These are phyloP conservation scores for Cladosporium austrohemisphaericum DNA, from an alignment of 2,329 filamentous ascomycete species.

Conservation along the genomic window DNA sequence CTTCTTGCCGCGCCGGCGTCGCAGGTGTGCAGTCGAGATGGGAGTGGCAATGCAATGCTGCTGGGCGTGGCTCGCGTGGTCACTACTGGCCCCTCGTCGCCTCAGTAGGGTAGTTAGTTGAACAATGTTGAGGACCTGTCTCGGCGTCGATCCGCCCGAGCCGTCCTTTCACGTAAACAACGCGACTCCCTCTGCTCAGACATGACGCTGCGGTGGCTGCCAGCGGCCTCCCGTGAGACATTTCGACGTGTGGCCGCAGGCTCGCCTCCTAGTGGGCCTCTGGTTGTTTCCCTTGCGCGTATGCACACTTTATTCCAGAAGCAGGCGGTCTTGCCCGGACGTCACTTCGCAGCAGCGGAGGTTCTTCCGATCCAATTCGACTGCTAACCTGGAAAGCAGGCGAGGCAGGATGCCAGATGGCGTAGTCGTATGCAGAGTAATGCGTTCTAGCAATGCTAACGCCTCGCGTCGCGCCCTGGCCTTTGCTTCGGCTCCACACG, in stretches of 20 bases:
- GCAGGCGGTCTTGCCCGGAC: conserved; percentile 7
- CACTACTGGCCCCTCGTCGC: too few species aligned
- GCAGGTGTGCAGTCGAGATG: too few species aligned
- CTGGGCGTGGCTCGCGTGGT: too few species aligned
- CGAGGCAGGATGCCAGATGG: conserved; percentile 4
- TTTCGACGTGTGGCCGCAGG: neutral
- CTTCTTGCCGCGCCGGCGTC: too few species aligned
- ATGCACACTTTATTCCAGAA: conserved; percentile 5
- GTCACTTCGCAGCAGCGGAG: neutral
- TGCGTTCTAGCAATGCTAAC: conserved; percentile 5
- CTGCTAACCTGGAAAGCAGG: too few species aligned
- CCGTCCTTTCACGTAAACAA: too few species aligned
- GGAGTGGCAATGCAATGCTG: too few species aligned
- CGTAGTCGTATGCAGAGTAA: neutral
- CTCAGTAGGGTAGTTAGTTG: too few species aligned
- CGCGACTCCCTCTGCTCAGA: too few species aligned
- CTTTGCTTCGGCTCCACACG: conserved; percentile 7
- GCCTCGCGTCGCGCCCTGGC: neutral
- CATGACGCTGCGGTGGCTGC: neutral
- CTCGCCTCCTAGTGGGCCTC: conserved; percentile 8
- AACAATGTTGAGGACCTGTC: too few species aligned
- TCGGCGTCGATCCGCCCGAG: too few species aligned
- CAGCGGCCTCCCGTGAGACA: conserved; percentile 3
- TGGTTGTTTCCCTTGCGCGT: neutral
- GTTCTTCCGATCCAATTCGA: neutral